phyloP scores from a whole-genome alignment of 345 rosid genomes.

The Salix udensis region DNA sequence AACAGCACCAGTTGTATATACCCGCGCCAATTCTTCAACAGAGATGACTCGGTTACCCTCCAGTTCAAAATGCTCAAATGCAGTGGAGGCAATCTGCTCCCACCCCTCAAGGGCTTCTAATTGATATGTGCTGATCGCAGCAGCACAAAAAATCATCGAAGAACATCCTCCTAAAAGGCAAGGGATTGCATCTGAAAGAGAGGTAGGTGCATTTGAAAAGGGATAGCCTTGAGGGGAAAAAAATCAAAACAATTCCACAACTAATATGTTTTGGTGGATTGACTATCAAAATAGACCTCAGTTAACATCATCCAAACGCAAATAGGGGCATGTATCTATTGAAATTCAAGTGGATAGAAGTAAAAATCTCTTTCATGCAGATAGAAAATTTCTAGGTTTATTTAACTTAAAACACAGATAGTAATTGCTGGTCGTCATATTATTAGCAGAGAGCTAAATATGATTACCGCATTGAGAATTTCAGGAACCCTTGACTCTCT shows the following conservation, averaged over 20 bases:
- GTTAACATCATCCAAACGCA: not conserved
- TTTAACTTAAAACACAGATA: not conserved
- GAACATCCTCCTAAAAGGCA: slow-evolving; percentile 57
- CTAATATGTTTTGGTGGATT: not conserved
- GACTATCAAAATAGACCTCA: not conserved
- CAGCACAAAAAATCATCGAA: slow-evolving; percentile 96
- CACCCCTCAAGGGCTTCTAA: slow-evolving; percentile 83
- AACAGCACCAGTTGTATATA: slow-evolving; percentile 21
- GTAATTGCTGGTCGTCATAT: not conserved
- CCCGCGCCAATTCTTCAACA: slow-evolving; percentile 71
- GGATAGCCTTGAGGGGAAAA: not conserved
- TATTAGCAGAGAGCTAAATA: not conserved
- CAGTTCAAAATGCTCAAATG: slow-evolving; percentile 73
- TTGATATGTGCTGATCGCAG: slow-evolving; percentile 74
- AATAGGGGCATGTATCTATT: not conserved
- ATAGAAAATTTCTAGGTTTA: not conserved
- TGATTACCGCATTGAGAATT: slow-evolving; percentile 60
- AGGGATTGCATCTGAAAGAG: slow-evolving; percentile 68
- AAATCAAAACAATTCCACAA: not conserved
- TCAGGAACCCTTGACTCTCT: slow-evolving; percentile 71
- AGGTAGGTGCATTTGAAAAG: not conserved
- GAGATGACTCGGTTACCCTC: slow-evolving; percentile 85
- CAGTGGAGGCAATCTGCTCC: slow-evolving; percentile 68
- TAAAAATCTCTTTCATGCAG: not conserved
- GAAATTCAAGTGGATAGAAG: not conserved